phyloP scores from a whole-genome alignment of 2,329 filamentous ascomycete species.

The Aspergillus arachidicola region DNA sequence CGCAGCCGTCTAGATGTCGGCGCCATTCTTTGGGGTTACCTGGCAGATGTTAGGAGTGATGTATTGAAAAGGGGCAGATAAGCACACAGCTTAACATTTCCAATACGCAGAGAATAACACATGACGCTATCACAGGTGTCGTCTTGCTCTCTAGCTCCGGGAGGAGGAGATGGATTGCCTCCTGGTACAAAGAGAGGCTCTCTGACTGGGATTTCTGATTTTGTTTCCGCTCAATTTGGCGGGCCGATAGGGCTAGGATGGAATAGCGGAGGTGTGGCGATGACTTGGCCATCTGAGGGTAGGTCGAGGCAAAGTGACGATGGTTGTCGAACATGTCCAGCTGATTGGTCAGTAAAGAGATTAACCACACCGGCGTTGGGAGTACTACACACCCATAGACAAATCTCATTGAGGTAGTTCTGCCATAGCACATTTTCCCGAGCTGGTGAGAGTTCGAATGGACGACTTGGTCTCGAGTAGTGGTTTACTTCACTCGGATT shows the following conservation, averaged over 20 bases:
- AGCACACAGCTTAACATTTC: constrained; percentile 54
- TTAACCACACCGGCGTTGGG: neutral
- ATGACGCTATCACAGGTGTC: constrained; percentile 55
- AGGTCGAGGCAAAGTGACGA: constrained; percentile 51
- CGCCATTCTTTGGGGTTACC: constrained; percentile 52
- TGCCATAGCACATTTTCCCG: constrained; percentile 36
- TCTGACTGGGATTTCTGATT: constrained; percentile 44
- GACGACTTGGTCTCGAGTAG: constrained; percentile 21
- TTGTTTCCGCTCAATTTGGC: constrained; percentile 53
- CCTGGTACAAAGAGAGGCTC: constrained; percentile 54
- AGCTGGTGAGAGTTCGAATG: constrained; percentile 30
- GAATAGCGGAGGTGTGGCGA: constrained; percentile 52
- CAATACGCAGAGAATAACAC: constrained; percentile 56
- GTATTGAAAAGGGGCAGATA: too few relatives aligned
- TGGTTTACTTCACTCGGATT: neutral
- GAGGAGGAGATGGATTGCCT: constrained; percentile 54
- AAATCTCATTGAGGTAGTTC: constrained; percentile 35
- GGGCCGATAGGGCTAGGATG: constrained; percentile 55
- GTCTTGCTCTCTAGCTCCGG: constrained; percentile 51
- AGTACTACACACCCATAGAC: constrained; percentile 26
- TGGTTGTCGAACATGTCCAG: constrained; percentile 58
- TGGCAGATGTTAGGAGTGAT: neutral
- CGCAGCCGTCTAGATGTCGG: constrained; percentile 56
- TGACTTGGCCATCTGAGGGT: constrained; percentile 51
- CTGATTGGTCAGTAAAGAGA: constrained; percentile 24